Evolutionary conservation across 163 green algal genomes (phyloP).

Genomic region (Dunaliella salina): DNA sequence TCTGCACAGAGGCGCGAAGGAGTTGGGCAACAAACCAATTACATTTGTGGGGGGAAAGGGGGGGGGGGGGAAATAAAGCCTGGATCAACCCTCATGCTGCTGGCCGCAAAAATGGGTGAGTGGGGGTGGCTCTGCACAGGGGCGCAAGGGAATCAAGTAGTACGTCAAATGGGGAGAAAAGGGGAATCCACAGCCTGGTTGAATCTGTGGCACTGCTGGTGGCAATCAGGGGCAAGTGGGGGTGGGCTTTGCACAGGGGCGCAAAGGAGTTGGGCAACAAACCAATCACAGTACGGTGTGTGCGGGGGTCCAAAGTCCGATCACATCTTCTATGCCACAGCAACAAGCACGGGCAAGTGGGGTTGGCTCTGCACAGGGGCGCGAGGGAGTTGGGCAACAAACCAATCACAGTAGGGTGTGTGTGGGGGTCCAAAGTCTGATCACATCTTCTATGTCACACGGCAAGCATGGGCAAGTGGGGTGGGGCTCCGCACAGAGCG

Average conservation of each 20-base stretch:
- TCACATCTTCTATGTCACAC: conserved; percentile 75
- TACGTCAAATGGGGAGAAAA: no score
- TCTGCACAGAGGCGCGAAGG: conserved; percentile 19
- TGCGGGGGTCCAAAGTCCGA: conserved; percentile 48
- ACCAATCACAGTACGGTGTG: no score
- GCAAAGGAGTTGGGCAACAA: no score
- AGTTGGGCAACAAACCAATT: no score
- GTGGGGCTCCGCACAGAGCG: conserved; percentile 64
- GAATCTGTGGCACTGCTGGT: conserved; percentile 78
- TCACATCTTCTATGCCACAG: conserved; percentile 72
- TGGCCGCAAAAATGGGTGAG: conserved; percentile 70
- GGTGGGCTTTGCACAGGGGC: conserved; percentile 53
- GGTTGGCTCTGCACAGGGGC: conserved; percentile 60
- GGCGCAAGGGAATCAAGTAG: no score
- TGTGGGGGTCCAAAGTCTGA: conserved; percentile 56
- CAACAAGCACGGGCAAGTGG: conserved; percentile 66
- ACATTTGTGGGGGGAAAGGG: no score
- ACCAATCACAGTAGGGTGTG: no score
- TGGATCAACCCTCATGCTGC: conserved; percentile 69
- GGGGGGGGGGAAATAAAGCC: conserved; percentile 39
- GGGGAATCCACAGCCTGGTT: conserved; percentile 51
- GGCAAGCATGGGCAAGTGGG: conserved; percentile 66
- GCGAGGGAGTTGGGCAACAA: no score
- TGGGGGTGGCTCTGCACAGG: conserved; percentile 58
- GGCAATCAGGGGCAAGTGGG: conserved; percentile 65